phyloP scores from a whole-genome alignment of 2,329 filamentous ascomycete genomes.

The Trichophaea hybrida region DNA sequence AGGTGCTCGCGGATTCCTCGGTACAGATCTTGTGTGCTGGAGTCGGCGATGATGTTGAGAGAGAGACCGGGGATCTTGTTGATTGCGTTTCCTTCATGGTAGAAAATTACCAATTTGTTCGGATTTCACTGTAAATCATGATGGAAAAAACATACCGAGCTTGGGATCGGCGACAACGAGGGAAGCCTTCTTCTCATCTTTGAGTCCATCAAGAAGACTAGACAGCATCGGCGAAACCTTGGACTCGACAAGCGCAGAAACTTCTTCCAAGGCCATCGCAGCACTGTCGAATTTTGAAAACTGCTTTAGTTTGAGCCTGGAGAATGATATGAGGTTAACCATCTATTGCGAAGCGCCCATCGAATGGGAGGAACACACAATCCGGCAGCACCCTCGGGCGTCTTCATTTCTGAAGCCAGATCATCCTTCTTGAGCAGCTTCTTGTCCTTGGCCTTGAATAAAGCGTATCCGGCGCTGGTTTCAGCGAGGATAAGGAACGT shows the following conservation, averaged over 20 bases:
- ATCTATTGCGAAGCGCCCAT: constrained; percentile 5
- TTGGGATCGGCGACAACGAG: constrained; percentile 89
- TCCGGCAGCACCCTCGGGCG: constrained; percentile 70
- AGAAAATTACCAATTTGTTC: constrained; percentile 13
- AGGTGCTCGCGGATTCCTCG: constrained; percentile 87
- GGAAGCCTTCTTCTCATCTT: constrained; percentile 94
- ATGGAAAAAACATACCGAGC: constrained; percentile 40
- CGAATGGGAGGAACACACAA: constrained; percentile 45
- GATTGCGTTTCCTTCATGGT: constrained; percentile 55
- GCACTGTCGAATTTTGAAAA: constrained; percentile 97
- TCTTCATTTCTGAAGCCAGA: constrained; percentile 56
- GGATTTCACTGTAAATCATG: background rate
- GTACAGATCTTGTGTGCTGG: constrained; percentile 73
- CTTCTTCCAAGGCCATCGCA: constrained; percentile 77
- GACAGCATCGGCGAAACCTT: constrained; percentile 84
- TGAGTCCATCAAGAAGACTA: constrained; percentile 70
- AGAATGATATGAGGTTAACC: constrained; percentile 1
- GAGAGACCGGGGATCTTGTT: constrained; percentile 70
- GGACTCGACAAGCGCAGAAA: constrained; percentile 73
- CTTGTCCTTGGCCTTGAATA: constrained; percentile 98
- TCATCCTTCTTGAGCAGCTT: constrained; percentile 86
- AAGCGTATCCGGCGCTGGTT: constrained; percentile 90
- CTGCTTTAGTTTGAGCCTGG: constrained; percentile 82
- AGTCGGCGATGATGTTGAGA: constrained; percentile 65
- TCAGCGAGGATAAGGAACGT: constrained; percentile 86